These are phyloP conservation scores for Aegilops longissima DNA, from an alignment of 176 grass and related monocot genomes.

Conservation along the genomic window DNA sequence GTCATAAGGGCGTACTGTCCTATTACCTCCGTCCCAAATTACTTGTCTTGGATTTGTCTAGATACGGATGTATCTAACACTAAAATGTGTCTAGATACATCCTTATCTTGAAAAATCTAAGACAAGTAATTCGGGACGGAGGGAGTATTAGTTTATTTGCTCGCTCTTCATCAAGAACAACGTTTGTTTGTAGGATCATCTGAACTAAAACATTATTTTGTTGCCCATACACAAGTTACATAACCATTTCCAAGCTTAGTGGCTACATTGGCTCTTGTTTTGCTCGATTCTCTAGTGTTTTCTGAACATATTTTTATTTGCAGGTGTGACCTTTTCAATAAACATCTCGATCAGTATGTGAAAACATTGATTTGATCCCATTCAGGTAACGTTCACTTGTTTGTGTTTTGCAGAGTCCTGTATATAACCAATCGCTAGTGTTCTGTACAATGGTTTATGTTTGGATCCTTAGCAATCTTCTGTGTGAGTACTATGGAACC, in stretches of 20 bases:
- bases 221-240: neutral
- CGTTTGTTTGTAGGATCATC: neutral
- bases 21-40: too few species aligned
- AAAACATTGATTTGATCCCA: slow-evolving; percentile 60
- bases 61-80: too few species aligned
- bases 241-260: neutral
- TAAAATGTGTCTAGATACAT: too few species aligned
- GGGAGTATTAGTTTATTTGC: neutral
- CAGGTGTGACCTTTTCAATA: slow-evolving; percentile 77
- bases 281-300: neutral
- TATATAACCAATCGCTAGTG: neutral
- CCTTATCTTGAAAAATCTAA: too few species aligned
- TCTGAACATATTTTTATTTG: neutral
- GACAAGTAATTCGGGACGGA: too few species aligned
- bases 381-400: slow-evolving; percentile 13
- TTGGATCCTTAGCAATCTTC: neutral
- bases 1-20: neutral
- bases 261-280: neutral
- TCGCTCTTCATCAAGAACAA: neutral
- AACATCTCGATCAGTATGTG: slow-evolving; percentile 71
- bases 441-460: neutral
- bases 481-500: too few species aligned
- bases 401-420: neutral
- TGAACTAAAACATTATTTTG: neutral
- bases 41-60: too few species aligned